These are phyloP conservation scores for Metschnikowia bowlesiae DNA, from an alignment of 805 yeast genomes.

Conservation along the genomic window DNA sequence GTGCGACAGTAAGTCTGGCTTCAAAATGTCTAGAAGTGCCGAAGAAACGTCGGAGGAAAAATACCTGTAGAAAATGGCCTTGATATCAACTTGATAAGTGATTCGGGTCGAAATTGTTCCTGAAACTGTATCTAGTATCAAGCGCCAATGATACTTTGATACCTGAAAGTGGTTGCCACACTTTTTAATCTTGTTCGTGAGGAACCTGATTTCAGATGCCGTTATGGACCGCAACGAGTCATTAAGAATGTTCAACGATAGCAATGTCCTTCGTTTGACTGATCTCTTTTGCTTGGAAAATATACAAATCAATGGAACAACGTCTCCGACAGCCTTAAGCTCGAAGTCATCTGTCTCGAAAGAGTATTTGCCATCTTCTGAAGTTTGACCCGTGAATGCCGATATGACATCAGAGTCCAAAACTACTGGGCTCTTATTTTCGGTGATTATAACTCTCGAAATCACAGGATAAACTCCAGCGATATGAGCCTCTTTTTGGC, in stretches of 20 bases:
- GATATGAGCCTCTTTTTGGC: neutral
- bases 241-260: constrained; percentile 13
- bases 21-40: constrained; percentile 5
- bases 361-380: neutral
- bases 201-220: constrained; percentile 12
- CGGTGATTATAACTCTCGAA: neutral
- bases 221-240: constrained; percentile 1
- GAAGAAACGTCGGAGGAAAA: constrained; percentile 16
- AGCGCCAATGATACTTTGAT: constrained; percentile 1
- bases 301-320: constrained; percentile 8
- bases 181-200: constrained; percentile 10
- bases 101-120: constrained; percentile 4
- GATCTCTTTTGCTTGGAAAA: constrained; percentile 6
- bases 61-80: constrained; percentile 12
- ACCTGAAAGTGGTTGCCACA: constrained; percentile 13
- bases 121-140: constrained; percentile 6
- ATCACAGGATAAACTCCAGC: neutral
- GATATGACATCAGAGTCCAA: neutral
- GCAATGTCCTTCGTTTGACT: constrained; percentile 7
- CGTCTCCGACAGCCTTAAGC: constrained; percentile 6
- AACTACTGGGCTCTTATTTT: neutral
- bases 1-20: neutral
- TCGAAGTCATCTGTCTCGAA: constrained; percentile 10
- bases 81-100: constrained; percentile 8
- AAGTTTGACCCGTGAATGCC: neutral